Evolutionary conservation across 2,329 filamentous ascomycete genomes (phyloP).

Genomic region (Scedosporium aurantiacum): DNA sequence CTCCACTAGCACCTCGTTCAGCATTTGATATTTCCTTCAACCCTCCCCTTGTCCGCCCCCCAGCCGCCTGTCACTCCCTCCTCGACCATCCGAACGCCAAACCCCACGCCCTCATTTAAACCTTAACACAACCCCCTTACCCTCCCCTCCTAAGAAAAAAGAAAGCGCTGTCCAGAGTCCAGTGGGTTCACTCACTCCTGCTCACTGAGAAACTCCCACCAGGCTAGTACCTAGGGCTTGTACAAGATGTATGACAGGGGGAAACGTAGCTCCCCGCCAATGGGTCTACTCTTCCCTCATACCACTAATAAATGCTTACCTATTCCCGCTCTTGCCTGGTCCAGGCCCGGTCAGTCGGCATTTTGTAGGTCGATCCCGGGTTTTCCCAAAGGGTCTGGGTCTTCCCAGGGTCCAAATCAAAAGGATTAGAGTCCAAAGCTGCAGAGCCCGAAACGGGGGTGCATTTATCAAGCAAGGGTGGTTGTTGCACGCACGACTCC

Average conservation of each 20-base stretch:
- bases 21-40: neutral
- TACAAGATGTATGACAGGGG: neutral
- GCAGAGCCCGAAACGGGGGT: constrained; percentile 1
- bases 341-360: neutral
- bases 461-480: neutral
- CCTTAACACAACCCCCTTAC: neutral
- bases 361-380: neutral
- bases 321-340: neutral
- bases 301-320: neutral
- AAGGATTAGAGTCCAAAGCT: neutral
- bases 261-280: neutral
- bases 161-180: too few species aligned
- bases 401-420: neutral
- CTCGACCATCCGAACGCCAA: neutral
- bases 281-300: neutral
- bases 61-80: neutral
- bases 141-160: neutral
- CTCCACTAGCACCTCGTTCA: neutral
- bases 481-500: neutral
- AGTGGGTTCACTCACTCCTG: too few species aligned
- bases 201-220: too few species aligned
- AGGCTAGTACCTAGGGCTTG: neutral
- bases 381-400: neutral
- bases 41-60: neutral
- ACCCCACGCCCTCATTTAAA: neutral